phyloP scores from a whole-genome alignment of 176 grass and related monocot genomes.

The Lolium rigidum region DNA sequence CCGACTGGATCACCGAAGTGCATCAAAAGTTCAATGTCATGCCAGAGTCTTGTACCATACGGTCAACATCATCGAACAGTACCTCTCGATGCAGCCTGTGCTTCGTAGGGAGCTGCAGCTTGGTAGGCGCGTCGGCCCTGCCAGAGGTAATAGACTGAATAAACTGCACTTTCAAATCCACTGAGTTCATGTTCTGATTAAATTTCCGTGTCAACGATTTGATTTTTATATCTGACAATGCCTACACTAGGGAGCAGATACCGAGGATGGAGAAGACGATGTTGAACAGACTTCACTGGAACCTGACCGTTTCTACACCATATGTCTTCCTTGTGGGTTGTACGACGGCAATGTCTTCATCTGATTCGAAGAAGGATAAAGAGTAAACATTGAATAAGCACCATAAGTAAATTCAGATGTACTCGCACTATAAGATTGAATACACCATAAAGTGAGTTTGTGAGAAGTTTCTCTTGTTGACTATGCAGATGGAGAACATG shows the following conservation, averaged over 20 bases:
- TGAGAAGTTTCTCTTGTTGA: conserved; percentile 15
- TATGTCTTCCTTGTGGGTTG: conserved; percentile 87
- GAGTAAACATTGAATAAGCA: conserved; percentile 43
- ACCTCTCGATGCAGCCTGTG: conserved; percentile 49
- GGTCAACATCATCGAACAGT: conserved; percentile 66
- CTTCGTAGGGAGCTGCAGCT: conserved; percentile 69
- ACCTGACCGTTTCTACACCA: conserved; percentile 74
- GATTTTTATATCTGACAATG: conserved; percentile 75
- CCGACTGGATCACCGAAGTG: no score
- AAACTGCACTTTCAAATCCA: neutral
- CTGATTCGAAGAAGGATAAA: conserved; percentile 50
- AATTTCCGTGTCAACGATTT: conserved; percentile 71
- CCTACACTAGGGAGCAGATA: conserved; percentile 76
- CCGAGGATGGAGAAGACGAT: conserved; percentile 71
- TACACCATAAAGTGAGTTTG: neutral
- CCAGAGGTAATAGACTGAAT: conserved; percentile 55
- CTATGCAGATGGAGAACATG: conserved; percentile 83
- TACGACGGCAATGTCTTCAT: conserved; percentile 59
- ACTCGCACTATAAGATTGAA: neutral
- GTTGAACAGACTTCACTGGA: conserved; percentile 88
- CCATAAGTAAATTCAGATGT: neutral
- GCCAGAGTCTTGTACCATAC: conserved; percentile 51
- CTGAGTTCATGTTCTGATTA: conserved; percentile 13
- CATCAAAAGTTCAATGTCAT: no score
- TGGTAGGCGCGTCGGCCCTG: conserved; percentile 72